Conservation (phyloP, 768 basidiomycete species). For the Mycena capillaripes region DNA sequence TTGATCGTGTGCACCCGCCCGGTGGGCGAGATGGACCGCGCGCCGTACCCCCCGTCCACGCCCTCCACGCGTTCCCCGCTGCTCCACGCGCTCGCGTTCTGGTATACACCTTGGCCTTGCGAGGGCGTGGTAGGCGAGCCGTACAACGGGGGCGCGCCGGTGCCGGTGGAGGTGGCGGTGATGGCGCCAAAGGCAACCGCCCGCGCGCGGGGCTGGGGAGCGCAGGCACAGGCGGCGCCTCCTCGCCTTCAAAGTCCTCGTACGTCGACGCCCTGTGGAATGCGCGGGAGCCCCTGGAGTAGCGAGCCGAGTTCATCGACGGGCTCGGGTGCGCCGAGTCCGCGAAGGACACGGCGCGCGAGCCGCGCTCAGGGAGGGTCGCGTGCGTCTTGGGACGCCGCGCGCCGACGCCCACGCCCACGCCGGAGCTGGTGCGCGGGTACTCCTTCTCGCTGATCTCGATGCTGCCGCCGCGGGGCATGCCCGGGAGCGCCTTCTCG, state of each 20-base stretch:
- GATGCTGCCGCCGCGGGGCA: conserved; percentile 52
- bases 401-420: conserved; percentile 63
- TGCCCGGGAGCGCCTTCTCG: conserved; percentile 48
- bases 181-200: conserved; percentile 25
- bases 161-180: neutral
- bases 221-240: conserved; percentile 55
- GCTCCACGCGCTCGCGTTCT: conserved; percentile 24
- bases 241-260: conserved; percentile 17
- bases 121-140: too few species aligned
- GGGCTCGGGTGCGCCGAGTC: conserved; percentile 55
- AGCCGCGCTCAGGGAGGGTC: conserved; percentile 55
- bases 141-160: too few species aligned
- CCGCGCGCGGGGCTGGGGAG: conserved; percentile 43
- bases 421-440: conserved; percentile 50
- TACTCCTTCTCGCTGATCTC: conserved; percentile 40
- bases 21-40: conserved; percentile 16
- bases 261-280: conserved; percentile 53
- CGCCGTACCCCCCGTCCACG: conserved; percentile 31
- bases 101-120: neutral
- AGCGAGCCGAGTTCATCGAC: conserved; percentile 44
- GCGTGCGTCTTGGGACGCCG: conserved; percentile 47
- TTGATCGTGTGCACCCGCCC: conserved; percentile 23
- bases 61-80: conserved; percentile 32
- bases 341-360: conserved; percentile 66
- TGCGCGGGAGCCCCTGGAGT: conserved; percentile 48